Conservation (phyloP, 2,329 filamentous ascomycete genomes). For the Nigrospora oryzae region DNA sequence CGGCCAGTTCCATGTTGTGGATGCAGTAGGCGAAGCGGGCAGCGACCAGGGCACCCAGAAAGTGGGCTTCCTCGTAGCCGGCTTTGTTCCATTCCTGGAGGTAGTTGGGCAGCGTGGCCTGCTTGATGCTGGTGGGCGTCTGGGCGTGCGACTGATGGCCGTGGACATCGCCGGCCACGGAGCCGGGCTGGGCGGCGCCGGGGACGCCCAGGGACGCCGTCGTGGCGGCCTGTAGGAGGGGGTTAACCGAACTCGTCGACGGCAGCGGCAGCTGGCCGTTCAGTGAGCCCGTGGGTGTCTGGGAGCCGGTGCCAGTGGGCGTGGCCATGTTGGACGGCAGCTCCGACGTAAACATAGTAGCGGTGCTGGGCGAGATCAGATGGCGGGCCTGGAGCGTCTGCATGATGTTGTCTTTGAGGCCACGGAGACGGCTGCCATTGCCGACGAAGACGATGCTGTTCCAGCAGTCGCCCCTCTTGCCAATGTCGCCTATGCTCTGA, state of each 20-base stretch:
- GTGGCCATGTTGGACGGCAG: slow-evolving; percentile 90
- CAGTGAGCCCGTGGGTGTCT: slow-evolving; percentile 68
- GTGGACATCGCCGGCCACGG: slow-evolving; percentile 34
- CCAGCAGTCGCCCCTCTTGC: slow-evolving; percentile 82
- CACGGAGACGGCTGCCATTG: slow-evolving; percentile 65
- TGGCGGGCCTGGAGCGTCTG: slow-evolving; percentile 74
- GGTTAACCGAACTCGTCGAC: slow-evolving; percentile 58
- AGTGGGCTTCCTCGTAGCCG: slow-evolving; percentile 71
- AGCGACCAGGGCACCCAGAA: slow-evolving; percentile 81
- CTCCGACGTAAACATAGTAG: slow-evolving; percentile 95
- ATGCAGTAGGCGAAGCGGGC: slow-evolving; percentile 54
- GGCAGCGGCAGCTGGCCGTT: slow-evolving; percentile 41
- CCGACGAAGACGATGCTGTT: slow-evolving; percentile 87
- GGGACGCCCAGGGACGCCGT: slow-evolving; percentile 49
- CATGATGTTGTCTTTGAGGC: slow-evolving; percentile 84
- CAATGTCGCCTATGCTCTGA: slow-evolving; percentile 73
- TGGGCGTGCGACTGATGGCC: slow-evolving; percentile 47
- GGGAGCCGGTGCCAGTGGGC: slow-evolving; percentile 79
- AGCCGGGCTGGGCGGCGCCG: slow-evolving; percentile 32
- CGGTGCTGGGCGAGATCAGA: slow-evolving; percentile 82
- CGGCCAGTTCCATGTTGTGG: slow-evolving; percentile 47
- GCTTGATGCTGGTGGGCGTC: slow-evolving; percentile 79
- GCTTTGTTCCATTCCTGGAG: slow-evolving; percentile 86
- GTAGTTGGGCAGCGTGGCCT: slow-evolving; percentile 71
- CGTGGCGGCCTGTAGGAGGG: slow-evolving; percentile 84